A percentile compares a stretch with the other conserved stretches of the same genome.
These are phyloP conservation scores for Penicillium sp. DNA, from an alignment of 2,329 filamentous ascomycete species.

Conservation along the genomic window DNA sequence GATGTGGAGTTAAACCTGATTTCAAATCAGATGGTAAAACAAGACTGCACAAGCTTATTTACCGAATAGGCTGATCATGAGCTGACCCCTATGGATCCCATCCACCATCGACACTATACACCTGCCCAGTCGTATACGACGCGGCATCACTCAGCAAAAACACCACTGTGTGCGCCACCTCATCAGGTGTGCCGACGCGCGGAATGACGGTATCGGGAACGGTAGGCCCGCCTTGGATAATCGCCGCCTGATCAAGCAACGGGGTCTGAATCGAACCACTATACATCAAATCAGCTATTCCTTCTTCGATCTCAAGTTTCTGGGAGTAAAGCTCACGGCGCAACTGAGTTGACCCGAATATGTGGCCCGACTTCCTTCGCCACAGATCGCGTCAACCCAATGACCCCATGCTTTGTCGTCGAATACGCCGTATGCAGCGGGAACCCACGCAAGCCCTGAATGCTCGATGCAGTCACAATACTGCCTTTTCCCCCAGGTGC, in stretches of 20 bases:
- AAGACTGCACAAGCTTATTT: too few relatives aligned
- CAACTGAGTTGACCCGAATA: slow-evolving; percentile 44
- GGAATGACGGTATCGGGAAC: slow-evolving; percentile 23
- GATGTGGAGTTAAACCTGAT: too few relatives aligned
- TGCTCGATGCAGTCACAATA: slow-evolving; percentile 55
- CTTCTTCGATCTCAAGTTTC: not conserved
- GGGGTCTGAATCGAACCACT: slow-evolving; percentile 35
- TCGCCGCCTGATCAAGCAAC: slow-evolving; percentile 27
- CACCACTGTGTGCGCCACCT: slow-evolving; percentile 47
- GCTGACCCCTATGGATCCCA: slow-evolving; percentile 30
- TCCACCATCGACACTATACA: slow-evolving; percentile 49
- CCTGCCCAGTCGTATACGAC: slow-evolving; percentile 48
- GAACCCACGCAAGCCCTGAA: slow-evolving; percentile 41
- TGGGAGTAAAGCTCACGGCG: slow-evolving; percentile 35
- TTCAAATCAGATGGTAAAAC: too few relatives aligned
- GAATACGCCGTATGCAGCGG: slow-evolving; percentile 32
- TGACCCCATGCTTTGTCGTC: slow-evolving; percentile 35
- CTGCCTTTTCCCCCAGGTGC: slow-evolving; percentile 40
- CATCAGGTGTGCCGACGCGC: slow-evolving; percentile 32
- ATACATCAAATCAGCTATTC: slow-evolving; percentile 1
- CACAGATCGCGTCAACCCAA: slow-evolving; percentile 37
- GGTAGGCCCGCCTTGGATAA: slow-evolving; percentile 21
- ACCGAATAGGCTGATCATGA: too few relatives aligned
- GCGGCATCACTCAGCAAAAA: slow-evolving; percentile 48
- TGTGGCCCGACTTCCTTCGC: slow-evolving; percentile 37